Evolutionary conservation across 306 rosid species (phyloP), one percentile per base, ranked within the genome.

Genomic region (Cercis canadensis): DNA sequence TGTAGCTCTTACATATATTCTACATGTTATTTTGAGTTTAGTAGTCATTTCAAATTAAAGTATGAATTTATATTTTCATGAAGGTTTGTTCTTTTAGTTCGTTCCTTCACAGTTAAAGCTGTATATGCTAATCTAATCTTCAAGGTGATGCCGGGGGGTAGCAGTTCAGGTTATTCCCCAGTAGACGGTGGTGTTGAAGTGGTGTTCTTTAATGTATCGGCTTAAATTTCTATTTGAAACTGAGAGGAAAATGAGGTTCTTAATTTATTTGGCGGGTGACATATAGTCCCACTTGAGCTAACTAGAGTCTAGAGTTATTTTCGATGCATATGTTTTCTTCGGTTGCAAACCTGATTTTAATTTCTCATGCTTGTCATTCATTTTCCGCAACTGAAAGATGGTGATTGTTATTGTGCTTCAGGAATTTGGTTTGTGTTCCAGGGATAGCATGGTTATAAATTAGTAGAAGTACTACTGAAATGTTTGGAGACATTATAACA

Each of bases 331-430:
- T 24, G 29, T 24, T 24, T 24, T 24, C 1, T 24, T 24, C 29
- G 3, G 29, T 24, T 24, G 29, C 29, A 1, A 24, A 24, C 29
- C 29, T 24, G 29, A 3, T 24, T 24, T 3, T 24, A 3, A 24
- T 24, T 24, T 24, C 29, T 24, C 29, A 24, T 24, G 29, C 29
- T 47, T 45, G 47, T 11, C 33, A 36, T 43, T 53, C 51, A 11
- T 75, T 79, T 34, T 66, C 45, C 49, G 57, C 50, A 10, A 64
- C 37, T 33, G 37, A 54, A 58, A 36, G 78, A 21, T 10, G 36
- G 4, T 17, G 68, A 56, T 44, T 70, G 64, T 70, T 47, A 14
- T 14, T 33, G 11, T 58, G 59, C 29, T 24, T 3, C 3, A 24
- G 4, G 17, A 41, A 41, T 44, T 60, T 65, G 39, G 33, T 62